A percentile compares a stretch with the other conserved stretches of the same genome.
phyloP scores from a whole-genome alignment of 805 yeast species.

The Torulaspora gathmanii region DNA sequence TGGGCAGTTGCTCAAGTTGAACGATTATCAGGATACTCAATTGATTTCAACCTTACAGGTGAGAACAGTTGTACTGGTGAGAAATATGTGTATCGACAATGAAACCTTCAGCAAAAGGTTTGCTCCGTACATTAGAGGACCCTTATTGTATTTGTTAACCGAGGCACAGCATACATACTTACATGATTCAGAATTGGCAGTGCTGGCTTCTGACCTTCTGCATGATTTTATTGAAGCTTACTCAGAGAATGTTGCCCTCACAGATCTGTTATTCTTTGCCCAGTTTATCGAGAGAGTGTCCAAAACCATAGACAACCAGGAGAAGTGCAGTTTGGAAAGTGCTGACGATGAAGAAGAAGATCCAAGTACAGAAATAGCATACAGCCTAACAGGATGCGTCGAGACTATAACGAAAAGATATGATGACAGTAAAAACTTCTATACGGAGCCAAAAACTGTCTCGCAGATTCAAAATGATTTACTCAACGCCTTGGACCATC shows the following conservation, averaged over 20 bases:
- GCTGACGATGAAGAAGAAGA: conserved; percentile 22
- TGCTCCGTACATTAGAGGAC: conserved; percentile 14
- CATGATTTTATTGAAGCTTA: conserved; percentile 18
- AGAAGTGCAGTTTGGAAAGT: conserved; percentile 6
- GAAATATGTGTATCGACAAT: conserved; percentile 29
- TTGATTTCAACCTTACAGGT: conserved; percentile 21
- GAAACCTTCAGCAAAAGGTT: conserved; percentile 16
- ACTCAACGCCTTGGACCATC: conserved; percentile 16
- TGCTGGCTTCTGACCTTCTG: conserved; percentile 24
- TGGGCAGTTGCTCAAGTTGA: conserved; percentile 17
- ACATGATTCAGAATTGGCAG: conserved; percentile 17
- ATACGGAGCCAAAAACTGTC: background rate
- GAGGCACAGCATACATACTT: conserved; percentile 11
- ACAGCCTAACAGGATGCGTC: conserved; percentile 18
- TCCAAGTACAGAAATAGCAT: conserved; percentile 23
- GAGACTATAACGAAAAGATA: conserved; percentile 19
- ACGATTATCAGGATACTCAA: conserved; percentile 8
- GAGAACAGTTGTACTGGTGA: conserved; percentile 28
- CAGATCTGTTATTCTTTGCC: conserved; percentile 15
- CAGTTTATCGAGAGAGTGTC: conserved; percentile 14
- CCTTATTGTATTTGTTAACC: conserved; percentile 18
- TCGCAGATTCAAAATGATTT: conserved; percentile 18
- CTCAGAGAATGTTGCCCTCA: conserved; percentile 2
- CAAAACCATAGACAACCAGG: conserved; percentile 10
- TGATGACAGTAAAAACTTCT: conserved; percentile 16